Conservation (phyloP, 2,329 filamentous ascomycete genomes). For the Hysterium pulicare region DNA sequence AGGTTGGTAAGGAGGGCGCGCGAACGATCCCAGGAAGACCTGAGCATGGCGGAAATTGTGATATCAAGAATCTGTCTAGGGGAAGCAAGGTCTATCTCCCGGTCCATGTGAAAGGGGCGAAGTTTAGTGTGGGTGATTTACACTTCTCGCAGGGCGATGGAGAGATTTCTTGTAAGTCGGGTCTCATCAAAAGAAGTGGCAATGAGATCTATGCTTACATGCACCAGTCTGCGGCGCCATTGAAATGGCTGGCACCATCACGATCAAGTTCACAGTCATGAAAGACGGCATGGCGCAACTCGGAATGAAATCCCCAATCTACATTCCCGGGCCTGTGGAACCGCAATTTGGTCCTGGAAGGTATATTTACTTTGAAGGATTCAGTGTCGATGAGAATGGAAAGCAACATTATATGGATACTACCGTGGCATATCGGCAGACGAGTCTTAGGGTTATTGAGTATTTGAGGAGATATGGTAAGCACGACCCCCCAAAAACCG, state of each 20-base stretch:
- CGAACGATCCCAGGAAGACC: slow-evolving; percentile 80
- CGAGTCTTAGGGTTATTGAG: slow-evolving; percentile 72
- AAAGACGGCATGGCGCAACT: slow-evolving; percentile 74
- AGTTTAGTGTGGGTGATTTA: slow-evolving; percentile 85
- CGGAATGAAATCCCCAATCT: slow-evolving; percentile 78
- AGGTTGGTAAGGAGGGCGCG: slow-evolving; percentile 73
- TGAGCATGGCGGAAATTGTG: slow-evolving; percentile 86
- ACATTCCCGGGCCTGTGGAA: slow-evolving; percentile 81
- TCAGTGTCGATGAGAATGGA: slow-evolving; percentile 81
- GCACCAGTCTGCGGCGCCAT: slow-evolving; percentile 61
- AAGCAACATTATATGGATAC: slow-evolving; percentile 89
- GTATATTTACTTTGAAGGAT: slow-evolving; percentile 84
- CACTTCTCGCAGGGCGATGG: slow-evolving; percentile 86
- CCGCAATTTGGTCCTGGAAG: slow-evolving; percentile 81
- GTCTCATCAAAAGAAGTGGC: too few species aligned
- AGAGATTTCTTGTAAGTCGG: slow-evolving; percentile 66
- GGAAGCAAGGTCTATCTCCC: slow-evolving; percentile 83
- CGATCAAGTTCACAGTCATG: slow-evolving; percentile 84
- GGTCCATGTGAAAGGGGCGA: slow-evolving; percentile 80
- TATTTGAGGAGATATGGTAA: slow-evolving; percentile 71
- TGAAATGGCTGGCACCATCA: slow-evolving; percentile 90
- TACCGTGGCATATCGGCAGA: slow-evolving; percentile 82
- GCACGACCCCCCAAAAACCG: slow-evolving; percentile 9
- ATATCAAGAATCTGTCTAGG: slow-evolving; percentile 81
- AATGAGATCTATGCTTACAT: neutral